A percentile compares a stretch with the other conserved stretches of the same genome.
phyloP scores from a whole-genome alignment of 1,139 yeast species.

The Diutina mesorugosa region DNA sequence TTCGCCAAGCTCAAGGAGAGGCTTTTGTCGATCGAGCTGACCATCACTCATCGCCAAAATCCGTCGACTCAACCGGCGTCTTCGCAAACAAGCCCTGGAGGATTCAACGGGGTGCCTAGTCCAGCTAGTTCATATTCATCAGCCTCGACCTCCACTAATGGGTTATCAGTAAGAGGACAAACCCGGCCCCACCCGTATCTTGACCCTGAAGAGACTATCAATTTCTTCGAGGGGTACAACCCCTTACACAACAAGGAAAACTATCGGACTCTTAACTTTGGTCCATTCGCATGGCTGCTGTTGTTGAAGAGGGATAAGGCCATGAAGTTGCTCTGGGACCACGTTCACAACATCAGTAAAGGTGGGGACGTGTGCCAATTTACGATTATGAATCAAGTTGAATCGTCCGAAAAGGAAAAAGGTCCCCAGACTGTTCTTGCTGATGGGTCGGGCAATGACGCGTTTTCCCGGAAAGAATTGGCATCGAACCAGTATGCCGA shows the following conservation, averaged over 20 bases:
- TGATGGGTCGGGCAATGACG: background rate
- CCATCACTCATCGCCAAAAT: background rate
- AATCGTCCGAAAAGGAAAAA: background rate
- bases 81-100: background rate
- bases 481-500: background rate
- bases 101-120: background rate
- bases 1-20: background rate
- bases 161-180: background rate
- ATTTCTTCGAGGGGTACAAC: conserved; percentile 29
- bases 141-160: background rate
- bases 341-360: background rate
- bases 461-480: background rate
- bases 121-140: background rate
- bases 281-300: conserved; percentile 39
- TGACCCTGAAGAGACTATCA: conserved; percentile 19
- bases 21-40: background rate
- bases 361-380: background rate
- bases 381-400: background rate
- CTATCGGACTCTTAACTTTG: conserved; percentile 26
- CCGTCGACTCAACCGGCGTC: background rate
- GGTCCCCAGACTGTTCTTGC: background rate
- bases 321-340: conserved; percentile 16
- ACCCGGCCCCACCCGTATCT: background rate
- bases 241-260: conserved; percentile 25
- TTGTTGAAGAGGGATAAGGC: conserved; percentile 36